phyloP scores from a whole-genome alignment of 2,329 filamentous ascomycete genomes.

The Cladosporium austrohemisphaericum region DNA sequence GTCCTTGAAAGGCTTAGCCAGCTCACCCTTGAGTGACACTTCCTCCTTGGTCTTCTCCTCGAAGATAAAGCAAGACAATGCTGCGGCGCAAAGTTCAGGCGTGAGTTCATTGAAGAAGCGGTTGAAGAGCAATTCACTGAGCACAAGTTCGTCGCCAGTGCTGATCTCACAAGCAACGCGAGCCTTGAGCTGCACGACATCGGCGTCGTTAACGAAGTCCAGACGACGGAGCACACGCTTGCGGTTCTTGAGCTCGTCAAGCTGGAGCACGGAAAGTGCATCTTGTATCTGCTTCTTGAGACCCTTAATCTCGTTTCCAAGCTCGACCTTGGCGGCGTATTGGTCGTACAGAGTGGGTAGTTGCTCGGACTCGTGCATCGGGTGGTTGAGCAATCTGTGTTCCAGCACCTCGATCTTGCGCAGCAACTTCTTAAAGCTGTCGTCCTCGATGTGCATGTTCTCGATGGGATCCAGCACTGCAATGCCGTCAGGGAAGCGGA shows the following conservation, averaged over 20 bases:
- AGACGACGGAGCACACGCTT: constrained; percentile 92
- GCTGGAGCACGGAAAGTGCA: constrained; percentile 82
- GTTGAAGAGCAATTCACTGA: constrained; percentile 92
- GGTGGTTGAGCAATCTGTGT: constrained; percentile 81
- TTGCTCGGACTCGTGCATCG: constrained; percentile 83
- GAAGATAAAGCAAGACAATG: constrained; percentile 92
- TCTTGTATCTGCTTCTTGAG: constrained; percentile 82
- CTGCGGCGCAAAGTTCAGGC: constrained; percentile 80
- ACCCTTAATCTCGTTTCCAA: constrained; percentile 76
- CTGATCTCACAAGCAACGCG: constrained; percentile 97
- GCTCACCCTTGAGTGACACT: constrained; percentile 69
- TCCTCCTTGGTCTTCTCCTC: constrained; percentile 87
- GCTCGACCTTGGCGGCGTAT: constrained; percentile 74
- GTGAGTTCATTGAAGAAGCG: constrained; percentile 95
- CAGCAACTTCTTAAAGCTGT: constrained; percentile 87
- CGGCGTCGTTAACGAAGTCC: constrained; percentile 90
- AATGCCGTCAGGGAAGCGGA: constrained; percentile 87
- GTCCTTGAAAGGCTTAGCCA: constrained; percentile 79
- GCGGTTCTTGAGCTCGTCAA: constrained; percentile 92
- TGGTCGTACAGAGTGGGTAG: constrained; percentile 81
- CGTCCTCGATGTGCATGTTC: constrained; percentile 91
- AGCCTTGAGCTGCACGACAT: constrained; percentile 95
- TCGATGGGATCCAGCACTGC: constrained; percentile 88
- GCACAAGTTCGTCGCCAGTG: constrained; percentile 88
- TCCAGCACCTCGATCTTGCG: constrained; percentile 95